phyloP scores from a whole-genome alignment of 768 basidiomycete genomes.

The Pholiota molesta region DNA sequence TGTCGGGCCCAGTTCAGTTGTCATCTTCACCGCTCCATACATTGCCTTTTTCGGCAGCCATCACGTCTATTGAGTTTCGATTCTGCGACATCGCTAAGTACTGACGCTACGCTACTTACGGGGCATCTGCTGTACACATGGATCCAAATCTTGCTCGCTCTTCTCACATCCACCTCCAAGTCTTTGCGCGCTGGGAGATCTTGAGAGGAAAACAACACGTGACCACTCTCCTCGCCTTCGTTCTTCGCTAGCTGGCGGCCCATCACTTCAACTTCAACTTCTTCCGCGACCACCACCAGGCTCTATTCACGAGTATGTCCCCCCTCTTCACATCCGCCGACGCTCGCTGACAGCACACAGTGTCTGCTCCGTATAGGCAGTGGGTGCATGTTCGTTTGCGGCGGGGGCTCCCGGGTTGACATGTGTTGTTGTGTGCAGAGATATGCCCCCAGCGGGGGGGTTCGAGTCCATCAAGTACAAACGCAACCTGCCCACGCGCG shows the following conservation, averaged over 20 bases:
- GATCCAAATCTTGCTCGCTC: neutral
- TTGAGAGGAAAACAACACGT: constrained; percentile 9
- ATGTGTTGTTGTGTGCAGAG: constrained; percentile 51
- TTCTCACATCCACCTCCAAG: neutral
- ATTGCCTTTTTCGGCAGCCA: constrained; percentile 24
- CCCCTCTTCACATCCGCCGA: constrained; percentile 3
- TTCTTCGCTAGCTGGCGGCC: neutral
- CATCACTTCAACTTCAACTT: constrained; percentile 6
- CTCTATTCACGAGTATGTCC: constrained; percentile 14
- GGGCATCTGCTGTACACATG: neutral
- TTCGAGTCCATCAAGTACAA: constrained; percentile 95
- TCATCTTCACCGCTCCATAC: constrained; percentile 7
- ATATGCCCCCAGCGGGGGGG: constrained; percentile 94
- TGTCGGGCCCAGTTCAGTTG: constrained; percentile 28
- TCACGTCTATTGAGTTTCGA: neutral
- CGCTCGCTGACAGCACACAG: constrained; percentile 31
- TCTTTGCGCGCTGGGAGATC: neutral
- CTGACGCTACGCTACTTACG: no score
- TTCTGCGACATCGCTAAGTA: neutral
- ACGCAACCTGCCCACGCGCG: constrained; percentile 89
- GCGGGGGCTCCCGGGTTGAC: constrained; percentile 12
- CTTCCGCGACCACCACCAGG: constrained; percentile 10
- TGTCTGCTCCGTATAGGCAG: constrained; percentile 69
- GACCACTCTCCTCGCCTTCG: neutral
- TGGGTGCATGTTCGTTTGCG: constrained; percentile 38